Conservation (phyloP, 2,329 filamentous ascomycete genomes). For the Aspergillus hiratsukae region DNA sequence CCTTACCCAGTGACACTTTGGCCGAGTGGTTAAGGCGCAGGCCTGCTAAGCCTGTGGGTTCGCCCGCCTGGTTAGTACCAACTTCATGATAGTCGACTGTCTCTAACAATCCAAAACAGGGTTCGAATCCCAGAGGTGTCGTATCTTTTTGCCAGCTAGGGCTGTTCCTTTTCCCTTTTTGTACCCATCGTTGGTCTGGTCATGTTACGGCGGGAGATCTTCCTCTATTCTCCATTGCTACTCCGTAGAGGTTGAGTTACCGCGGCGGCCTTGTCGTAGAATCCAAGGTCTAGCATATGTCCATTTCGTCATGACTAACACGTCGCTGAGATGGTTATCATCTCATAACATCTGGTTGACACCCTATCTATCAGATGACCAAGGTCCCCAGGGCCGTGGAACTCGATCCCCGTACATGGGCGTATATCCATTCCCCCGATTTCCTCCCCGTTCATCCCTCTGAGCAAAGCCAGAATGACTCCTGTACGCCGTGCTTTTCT, state of each 20-base stretch:
- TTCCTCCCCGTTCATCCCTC: slow-evolving; percentile 12
- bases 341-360: slow-evolving; percentile 23
- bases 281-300: slow-evolving; percentile 19
- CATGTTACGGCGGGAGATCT: no score
- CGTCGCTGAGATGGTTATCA: slow-evolving; percentile 23
- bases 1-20: not conserved
- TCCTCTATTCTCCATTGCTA: no score
- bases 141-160: not conserved
- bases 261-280: not conserved
- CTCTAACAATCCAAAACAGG: not conserved
- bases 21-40: not conserved
- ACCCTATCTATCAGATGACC: slow-evolving; percentile 8
- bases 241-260: no score
- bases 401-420: slow-evolving; percentile 8
- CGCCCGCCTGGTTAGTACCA: not conserved
- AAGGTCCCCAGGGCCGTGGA: slow-evolving; percentile 3
- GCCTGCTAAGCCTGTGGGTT: not conserved
- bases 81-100: no score
- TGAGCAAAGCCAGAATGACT: slow-evolving; percentile 28
- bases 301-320: slow-evolving; percentile 32
- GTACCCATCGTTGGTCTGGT: no score
- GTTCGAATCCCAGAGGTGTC: not conserved
- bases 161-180: not conserved
- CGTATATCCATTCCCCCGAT: slow-evolving; percentile 9
- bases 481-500: slow-evolving; percentile 31